These are phyloP conservation scores for Xylariales sp. DNA, from an alignment of 2,329 filamentous ascomycete genomes.

Conservation along the genomic window DNA sequence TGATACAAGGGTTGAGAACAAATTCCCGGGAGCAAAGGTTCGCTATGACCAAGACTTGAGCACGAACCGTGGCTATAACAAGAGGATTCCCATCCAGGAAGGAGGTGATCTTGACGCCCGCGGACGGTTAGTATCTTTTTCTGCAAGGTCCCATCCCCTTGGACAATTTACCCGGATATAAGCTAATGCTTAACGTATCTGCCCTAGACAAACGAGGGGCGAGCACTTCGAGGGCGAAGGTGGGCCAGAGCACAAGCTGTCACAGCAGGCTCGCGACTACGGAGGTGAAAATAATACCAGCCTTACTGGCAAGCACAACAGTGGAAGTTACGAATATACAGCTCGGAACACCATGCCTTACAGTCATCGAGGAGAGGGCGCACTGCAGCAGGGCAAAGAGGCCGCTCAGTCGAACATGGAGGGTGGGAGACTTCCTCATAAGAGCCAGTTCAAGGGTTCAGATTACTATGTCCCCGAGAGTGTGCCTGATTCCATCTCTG, in stretches of 20 bases:
- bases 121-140: no score
- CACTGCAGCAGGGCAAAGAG: slow-evolving; percentile 29
- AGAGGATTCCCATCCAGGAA: slow-evolving; percentile 39
- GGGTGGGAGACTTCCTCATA: slow-evolving; percentile 28
- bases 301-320: slow-evolving; percentile 5
- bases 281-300: slow-evolving; percentile 31
- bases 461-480: slow-evolving; percentile 36
- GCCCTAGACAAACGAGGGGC: slow-evolving; percentile 36
- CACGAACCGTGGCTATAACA: slow-evolving; percentile 41
- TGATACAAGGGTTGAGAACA: slow-evolving; percentile 34
- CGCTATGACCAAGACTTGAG: slow-evolving; percentile 36
- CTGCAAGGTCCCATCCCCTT: no score
- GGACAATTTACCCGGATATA: no score
- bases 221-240: slow-evolving; percentile 38
- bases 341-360: slow-evolving; percentile 25
- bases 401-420: slow-evolving; percentile 33
- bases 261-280: slow-evolving; percentile 19
- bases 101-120: slow-evolving; percentile 38
- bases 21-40: slow-evolving; percentile 37
- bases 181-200: slow-evolving; percentile 10
- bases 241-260: slow-evolving; percentile 36
- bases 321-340: slow-evolving; percentile 6
- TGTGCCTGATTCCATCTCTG: slow-evolving; percentile 37
- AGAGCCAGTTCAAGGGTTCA: slow-evolving; percentile 33
- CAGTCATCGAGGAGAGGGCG: slow-evolving; percentile 17